Evolutionary conservation across 1,139 yeast species (phyloP).

Genomic region (Debaryomycetaceae sp.): DNA sequence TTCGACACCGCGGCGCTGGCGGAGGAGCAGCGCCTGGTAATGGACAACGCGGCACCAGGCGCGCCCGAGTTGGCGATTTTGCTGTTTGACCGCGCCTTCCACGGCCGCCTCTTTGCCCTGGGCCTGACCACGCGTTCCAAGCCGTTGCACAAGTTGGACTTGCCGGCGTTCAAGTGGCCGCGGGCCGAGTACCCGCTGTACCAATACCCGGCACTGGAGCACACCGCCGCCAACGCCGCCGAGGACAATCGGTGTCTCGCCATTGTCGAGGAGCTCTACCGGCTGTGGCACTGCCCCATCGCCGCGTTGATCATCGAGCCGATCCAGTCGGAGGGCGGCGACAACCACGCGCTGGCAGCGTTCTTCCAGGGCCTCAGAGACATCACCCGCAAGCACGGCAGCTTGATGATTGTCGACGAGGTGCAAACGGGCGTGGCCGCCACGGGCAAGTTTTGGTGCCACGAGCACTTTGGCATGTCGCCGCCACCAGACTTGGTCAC

Average conservation of each 20-base stretch:
- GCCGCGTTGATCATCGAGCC: constrained; percentile 80
- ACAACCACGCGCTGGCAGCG: constrained; percentile 70
- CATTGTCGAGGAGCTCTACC: constrained; percentile 52
- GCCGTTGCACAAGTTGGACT: constrained; percentile 79
- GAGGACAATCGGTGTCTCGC: constrained; percentile 69
- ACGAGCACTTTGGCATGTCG: constrained; percentile 71
- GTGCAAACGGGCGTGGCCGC: constrained; percentile 90
- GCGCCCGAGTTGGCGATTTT: constrained; percentile 69
- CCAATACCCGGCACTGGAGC: constrained; percentile 64
- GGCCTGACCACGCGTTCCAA: constrained; percentile 76
- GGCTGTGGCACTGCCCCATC: constrained; percentile 59
- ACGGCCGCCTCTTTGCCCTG: constrained; percentile 78
- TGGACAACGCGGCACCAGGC: constrained; percentile 70
- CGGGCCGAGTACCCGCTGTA: constrained; percentile 76
- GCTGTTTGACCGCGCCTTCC: constrained; percentile 74
- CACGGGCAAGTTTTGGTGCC: constrained; percentile 83
- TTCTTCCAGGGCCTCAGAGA: constrained; percentile 79
- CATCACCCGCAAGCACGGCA: constrained; percentile 61
- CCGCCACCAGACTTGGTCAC: constrained; percentile 80
- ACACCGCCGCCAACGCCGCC: constrained; percentile 49
- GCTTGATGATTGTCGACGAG: constrained; percentile 73
- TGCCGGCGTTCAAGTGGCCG: constrained; percentile 86
- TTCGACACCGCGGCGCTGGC: constrained; percentile 43
- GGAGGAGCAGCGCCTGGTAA: constrained; percentile 59
- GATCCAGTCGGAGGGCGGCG: constrained; percentile 85